Evolutionary conservation across 169 alveolate genomes (phyloP).

Genomic region (Plasmodium knowlesi): DNA sequence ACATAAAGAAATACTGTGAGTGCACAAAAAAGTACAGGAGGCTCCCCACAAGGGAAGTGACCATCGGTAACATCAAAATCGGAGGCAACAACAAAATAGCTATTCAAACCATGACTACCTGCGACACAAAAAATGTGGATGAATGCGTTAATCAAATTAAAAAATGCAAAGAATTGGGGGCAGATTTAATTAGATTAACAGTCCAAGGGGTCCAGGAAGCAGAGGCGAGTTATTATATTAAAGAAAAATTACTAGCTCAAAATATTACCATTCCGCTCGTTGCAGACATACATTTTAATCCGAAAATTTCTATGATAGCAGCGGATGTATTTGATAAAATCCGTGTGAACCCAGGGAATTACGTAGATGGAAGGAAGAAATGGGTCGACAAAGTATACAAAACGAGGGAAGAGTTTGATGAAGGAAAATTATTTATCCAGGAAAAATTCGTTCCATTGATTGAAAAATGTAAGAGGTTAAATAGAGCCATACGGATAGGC

Average conservation of each 20-base stretch:
- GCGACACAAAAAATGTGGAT: constrained; percentile 85
- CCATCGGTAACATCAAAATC: constrained; percentile 84
- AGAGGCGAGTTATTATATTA: constrained; percentile 78
- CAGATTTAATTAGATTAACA: constrained; percentile 85
- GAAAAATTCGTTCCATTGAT: constrained; percentile 84
- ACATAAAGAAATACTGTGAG: constrained; percentile 80
- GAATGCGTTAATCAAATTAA: constrained; percentile 86
- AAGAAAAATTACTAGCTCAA: constrained; percentile 80
- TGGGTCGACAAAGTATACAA: constrained; percentile 83
- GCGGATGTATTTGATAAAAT: constrained; percentile 89
- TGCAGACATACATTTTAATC: constrained; percentile 89
- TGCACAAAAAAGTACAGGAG: constrained; percentile 77
- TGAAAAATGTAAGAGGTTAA: constrained; percentile 82
- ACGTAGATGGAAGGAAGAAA: constrained; percentile 86
- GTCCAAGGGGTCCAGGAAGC: constrained; percentile 88
- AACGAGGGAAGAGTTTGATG: constrained; percentile 81
- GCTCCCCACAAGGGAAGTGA: constrained; percentile 81
- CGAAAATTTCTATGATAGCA: constrained; percentile 87
- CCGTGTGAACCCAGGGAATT: constrained; percentile 89
- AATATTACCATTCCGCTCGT: constrained; percentile 84
- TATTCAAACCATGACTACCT: constrained; percentile 87
- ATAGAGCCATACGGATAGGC: constrained; percentile 86
- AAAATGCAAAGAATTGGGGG: constrained; percentile 84
- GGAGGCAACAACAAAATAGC: constrained; percentile 86
- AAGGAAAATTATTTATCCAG: constrained; percentile 78